phyloP scores from a whole-genome alignment of 2,329 filamentous ascomycete genomes.

The Bimuria novae-zelandiae region DNA sequence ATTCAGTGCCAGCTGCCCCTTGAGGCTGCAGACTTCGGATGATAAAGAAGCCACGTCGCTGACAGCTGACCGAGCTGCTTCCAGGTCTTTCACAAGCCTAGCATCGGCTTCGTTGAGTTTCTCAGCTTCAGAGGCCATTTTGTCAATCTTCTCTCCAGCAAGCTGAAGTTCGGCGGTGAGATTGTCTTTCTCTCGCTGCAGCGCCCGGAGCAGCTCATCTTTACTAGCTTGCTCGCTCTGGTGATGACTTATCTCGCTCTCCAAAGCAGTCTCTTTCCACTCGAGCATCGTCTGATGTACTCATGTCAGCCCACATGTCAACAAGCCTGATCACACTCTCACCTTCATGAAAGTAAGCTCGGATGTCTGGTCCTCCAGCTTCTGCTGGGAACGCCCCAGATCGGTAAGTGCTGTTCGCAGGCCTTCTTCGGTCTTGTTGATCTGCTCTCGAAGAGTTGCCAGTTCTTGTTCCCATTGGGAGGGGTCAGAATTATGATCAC shows the following conservation, averaged over 20 bases:
- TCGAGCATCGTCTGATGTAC: constrained; percentile 7
- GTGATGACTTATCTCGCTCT: constrained; percentile 21
- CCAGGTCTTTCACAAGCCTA: constrained; percentile 11
- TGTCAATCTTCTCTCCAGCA: constrained; percentile 8
- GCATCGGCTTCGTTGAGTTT: constrained; percentile 14
- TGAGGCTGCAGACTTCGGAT: background rate
- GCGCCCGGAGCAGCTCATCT: constrained; percentile 7
- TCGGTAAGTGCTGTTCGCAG: constrained; percentile 10
- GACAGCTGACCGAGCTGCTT: too few species aligned
- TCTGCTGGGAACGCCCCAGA: constrained; percentile 8
- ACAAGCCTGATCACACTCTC: background rate
- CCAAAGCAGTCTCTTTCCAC: constrained; percentile 19
- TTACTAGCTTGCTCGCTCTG: constrained; percentile 20
- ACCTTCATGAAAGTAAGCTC: constrained; percentile 10
- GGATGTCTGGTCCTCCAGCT: constrained; percentile 10
- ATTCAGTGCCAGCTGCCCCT: constrained; percentile 5
- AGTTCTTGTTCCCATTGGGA: constrained; percentile 14
- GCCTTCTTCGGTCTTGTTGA: constrained; percentile 18
- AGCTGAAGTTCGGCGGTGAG: background rate
- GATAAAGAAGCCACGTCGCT: too few species aligned
- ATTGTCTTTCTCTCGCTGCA: constrained; percentile 12
- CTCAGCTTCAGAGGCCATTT: constrained; percentile 12
- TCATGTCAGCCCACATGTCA: constrained; percentile 11
- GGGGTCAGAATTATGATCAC: background rate
- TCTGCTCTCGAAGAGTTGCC: constrained; percentile 14